These are phyloP conservation scores for Wickerhamia fluorescens DNA, from an alignment of 805 yeast species.

Conservation along the genomic window DNA sequence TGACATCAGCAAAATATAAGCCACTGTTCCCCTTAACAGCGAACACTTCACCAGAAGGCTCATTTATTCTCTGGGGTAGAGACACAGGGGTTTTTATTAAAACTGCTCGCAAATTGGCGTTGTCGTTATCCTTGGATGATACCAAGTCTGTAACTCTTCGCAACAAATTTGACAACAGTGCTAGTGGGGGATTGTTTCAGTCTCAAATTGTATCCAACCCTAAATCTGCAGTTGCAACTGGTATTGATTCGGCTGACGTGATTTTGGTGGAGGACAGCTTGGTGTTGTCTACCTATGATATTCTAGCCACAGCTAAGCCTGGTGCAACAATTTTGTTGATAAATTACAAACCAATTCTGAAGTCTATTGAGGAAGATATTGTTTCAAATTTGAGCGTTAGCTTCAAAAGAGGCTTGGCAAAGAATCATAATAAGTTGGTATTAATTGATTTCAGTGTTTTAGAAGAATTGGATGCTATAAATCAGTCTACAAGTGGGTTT, in stretches of 20 bases:
- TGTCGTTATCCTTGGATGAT: conserved; percentile 59
- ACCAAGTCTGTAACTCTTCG: conserved; percentile 46
- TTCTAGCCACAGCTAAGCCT: conserved; percentile 50
- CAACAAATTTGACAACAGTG: conserved; percentile 63
- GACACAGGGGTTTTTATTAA: conserved; percentile 53
- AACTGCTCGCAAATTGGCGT: conserved; percentile 60
- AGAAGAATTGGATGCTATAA: conserved; percentile 49
- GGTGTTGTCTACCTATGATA: conserved; percentile 52
- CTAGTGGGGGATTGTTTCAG: conserved; percentile 70
- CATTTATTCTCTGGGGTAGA: conserved; percentile 57
- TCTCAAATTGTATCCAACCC: conserved; percentile 41
- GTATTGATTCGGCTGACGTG: conserved; percentile 54
- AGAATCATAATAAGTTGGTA: conserved; percentile 45
- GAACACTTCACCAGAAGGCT: conserved; percentile 37
- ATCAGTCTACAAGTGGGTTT: conserved; percentile 62
- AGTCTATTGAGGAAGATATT: conserved; percentile 39
- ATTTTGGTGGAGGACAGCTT: conserved; percentile 56
- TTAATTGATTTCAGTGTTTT: conserved; percentile 56
- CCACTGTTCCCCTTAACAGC: conserved; percentile 18
- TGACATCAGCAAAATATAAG: conserved; percentile 9
- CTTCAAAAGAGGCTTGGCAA: conserved; percentile 46
- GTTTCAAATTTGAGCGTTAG: conserved; percentile 47
- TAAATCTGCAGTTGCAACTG: conserved; percentile 7
- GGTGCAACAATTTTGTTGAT: conserved; percentile 51
- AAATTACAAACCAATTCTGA: conserved; percentile 25